Evolutionary conservation across 352 stramenopile species (phyloP), one percentile per base, ranked within the genome.

Genomic region (Phytophthora niederhauseri): DNA sequence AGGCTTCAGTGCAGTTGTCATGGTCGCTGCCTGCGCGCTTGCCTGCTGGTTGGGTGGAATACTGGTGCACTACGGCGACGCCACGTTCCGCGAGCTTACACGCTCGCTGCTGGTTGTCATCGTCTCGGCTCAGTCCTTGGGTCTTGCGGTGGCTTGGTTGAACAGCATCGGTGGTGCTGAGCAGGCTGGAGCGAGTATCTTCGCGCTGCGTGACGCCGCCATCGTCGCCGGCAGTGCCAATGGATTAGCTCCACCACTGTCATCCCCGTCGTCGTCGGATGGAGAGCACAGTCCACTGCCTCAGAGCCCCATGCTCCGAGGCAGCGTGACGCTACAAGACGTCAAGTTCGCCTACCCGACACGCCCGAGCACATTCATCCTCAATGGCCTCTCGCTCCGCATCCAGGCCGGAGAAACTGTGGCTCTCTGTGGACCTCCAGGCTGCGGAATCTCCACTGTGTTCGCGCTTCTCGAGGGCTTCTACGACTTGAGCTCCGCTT

Each of bases 1-100:
- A 70, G 97, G 70, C 52, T 98, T 73, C 58, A 93, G 38, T 77
- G 97, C 73, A 11, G 76, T 82, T 6, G 64, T 77, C 30, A 64
- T 76, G 34, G 76, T 86, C 22, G 78, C 73, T 0, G 49, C 57
- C 12, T 84, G 86, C 49, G 69, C 82, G 28, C 64, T 92, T 30
- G 70, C 86, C 22, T 93, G 89, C 59, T 93, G 81, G 75, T 78
- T 90, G 45, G 78, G 82, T 26, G 81, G 76, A 2, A 68, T 73
- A 22, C 61, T 93, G 11, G 77, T 90, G 14, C 55, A 77, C 28
- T 58, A 70, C 12, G 69, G 73, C 5, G 66, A 78, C 26, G 80
- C 89, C 20, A 73, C 72, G 26, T 85, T 87, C 50, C 55, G 73
- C 11, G 62, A 86, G 46, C 61, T 89, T 11, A 65, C 75, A 48